phyloP scores from a whole-genome alignment of 2,329 filamentous ascomycete genomes.

The Metarhizium brunneum region DNA sequence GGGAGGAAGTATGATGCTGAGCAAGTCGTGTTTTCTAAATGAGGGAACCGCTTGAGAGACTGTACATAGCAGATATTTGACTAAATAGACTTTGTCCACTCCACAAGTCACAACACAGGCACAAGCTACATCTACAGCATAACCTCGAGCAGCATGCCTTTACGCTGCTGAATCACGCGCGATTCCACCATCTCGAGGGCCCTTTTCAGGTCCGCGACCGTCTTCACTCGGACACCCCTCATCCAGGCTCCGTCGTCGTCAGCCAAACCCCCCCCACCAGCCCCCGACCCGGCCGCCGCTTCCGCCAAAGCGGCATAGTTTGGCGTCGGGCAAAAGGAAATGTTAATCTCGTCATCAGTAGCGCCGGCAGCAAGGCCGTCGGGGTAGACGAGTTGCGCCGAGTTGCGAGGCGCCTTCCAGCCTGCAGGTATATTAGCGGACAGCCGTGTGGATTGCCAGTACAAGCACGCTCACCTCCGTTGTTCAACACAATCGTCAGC shows the following conservation, averaged over 20 bases:
- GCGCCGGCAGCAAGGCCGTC: conserved; percentile 2
- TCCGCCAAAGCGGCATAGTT: conserved; percentile 7
- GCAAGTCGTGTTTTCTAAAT: background rate
- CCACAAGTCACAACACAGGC: too few relatives aligned
- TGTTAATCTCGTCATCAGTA: conserved; percentile 7
- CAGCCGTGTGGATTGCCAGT: too few relatives aligned
- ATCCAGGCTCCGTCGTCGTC: background rate
- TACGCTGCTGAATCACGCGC: background rate
- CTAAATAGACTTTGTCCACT: too few relatives aligned
- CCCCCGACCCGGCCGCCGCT: background rate
- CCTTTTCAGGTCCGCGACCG: background rate
- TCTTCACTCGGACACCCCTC: conserved; percentile 1
- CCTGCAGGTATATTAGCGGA: background rate
- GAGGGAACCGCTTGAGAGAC: too few relatives aligned
- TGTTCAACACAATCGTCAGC: conserved; percentile 39
- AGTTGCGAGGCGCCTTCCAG: conserved; percentile 10
- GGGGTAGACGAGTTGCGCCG: conserved; percentile 6
- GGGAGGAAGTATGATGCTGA: background rate
- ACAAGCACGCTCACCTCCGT: conserved; percentile 25
- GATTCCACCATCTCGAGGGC: background rate
- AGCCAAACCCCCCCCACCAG: background rate
- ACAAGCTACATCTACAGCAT: background rate
- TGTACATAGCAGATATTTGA: too few relatives aligned
- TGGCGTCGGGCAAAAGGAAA: conserved; percentile 8
- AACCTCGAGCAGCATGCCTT: conserved; percentile 3